These are phyloP conservation scores for Claviceps sp. DNA, from an alignment of 2,329 filamentous ascomycete genomes.

Conservation along the genomic window DNA sequence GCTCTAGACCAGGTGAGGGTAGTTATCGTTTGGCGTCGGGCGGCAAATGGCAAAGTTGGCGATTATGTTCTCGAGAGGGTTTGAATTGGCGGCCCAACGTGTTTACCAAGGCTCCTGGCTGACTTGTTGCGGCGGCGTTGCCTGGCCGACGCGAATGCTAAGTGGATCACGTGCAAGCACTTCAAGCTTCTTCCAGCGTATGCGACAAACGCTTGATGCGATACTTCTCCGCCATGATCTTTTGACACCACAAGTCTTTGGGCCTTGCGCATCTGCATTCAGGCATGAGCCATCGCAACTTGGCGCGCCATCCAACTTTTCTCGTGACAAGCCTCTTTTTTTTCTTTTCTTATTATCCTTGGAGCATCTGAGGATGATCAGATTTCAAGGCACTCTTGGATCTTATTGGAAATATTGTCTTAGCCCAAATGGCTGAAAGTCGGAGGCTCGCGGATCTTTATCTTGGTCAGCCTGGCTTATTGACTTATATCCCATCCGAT, in stretches of 20 bases:
- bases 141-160: neutral
- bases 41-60: neutral
- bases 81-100: neutral
- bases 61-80: neutral
- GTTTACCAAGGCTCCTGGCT: conserved; percentile 5
- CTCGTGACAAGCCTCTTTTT: neutral
- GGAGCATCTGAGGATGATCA: conserved; percentile 3
- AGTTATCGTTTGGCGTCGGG: neutral
- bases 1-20: neutral
- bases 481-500: conserved; percentile 18
- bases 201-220: neutral
- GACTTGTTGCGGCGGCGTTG: neutral
- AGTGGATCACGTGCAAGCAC: conserved; percentile 10
- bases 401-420: conserved; percentile 18
- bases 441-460: conserved; percentile 18
- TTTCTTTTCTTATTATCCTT: neutral
- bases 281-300: neutral
- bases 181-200: neutral
- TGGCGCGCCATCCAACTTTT: neutral
- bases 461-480: conserved; percentile 20
- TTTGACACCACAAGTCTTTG: neutral
- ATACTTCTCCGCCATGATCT: too few relatives aligned
- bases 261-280: neutral
- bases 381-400: conserved; percentile 12
- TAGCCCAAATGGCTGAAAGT: conserved; percentile 24